Conservation (phyloP, 139 green algal species). For the Gonium pectorale region DNA sequence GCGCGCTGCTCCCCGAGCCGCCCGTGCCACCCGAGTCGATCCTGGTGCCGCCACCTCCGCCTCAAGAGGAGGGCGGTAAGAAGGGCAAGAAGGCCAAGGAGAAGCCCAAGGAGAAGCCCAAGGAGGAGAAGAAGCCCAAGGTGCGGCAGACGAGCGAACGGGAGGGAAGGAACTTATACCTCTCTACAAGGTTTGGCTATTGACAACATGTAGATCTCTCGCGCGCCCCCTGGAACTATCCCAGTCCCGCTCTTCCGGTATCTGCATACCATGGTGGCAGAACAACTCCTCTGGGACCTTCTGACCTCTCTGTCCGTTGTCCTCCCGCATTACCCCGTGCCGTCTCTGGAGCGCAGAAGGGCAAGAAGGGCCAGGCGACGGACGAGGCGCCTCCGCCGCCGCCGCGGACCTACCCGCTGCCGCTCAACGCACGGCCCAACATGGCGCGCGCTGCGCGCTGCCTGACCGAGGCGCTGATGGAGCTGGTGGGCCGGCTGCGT, state of each 20-base stretch:
- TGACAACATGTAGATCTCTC: no score
- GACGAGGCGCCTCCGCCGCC: conserved; percentile 34
- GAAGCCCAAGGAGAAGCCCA: not conserved
- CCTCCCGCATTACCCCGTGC: no score
- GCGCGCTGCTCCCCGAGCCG: conserved; percentile 27
- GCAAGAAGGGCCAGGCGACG: conserved; percentile 34
- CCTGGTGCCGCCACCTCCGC: not conserved
- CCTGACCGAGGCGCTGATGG: conserved; percentile 50
- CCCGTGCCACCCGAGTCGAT: conserved; percentile 10
- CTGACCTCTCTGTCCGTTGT: no score
- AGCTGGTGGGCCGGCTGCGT: conserved; percentile 39
- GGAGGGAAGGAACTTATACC: no score
- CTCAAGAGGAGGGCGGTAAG: conserved; percentile 26
- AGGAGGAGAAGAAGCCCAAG: conserved; percentile 8
- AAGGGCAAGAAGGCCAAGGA: conserved; percentile 22
- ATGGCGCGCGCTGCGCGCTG: conserved; percentile 27
- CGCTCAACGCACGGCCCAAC: conserved; percentile 21
- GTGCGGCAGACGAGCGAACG: conserved; percentile 30
- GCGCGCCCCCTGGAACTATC: no score
- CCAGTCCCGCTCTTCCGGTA: no score
- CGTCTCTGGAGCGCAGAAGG: no score
- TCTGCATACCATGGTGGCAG: no score
- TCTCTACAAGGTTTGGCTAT: no score
- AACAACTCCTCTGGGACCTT: no score
- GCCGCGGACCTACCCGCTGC: conserved; percentile 18